Evolutionary conservation across 2,329 filamentous ascomycete species (phyloP), one percentile per base, ranked within the genome.

Genomic region (Hawksworthiomyces lignivorus): DNA sequence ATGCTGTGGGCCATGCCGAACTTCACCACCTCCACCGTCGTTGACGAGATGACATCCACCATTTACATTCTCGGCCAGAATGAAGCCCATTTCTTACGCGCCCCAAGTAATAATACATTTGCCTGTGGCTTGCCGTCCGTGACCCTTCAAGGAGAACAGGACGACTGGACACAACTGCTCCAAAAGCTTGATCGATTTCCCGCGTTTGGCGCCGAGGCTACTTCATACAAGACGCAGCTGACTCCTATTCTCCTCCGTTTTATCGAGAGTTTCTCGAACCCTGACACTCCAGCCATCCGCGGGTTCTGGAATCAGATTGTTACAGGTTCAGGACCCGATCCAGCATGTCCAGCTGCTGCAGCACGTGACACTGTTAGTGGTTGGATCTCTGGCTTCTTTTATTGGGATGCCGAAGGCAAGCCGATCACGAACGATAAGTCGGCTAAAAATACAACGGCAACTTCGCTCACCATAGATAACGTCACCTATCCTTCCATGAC

Each of bases 301-400:
- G 43, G 50, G 1, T 74, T 74, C 36, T 75, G 70, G 69, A 54
- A 51, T 21, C 54, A 60, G 45, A 67, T 67, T 36, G 65, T 67
- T 0, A 53, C 60, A 33, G 60, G 56, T 4, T n/a, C 42, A 5
- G 42, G 42, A 4, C 31, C 36, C 10, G 24, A 35, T 12, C 42
- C 42, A 4, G 20, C 20, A 4, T 40, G 36, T 7, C 32, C 32
- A 8, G 26, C 14, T 7, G 41, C 24, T 12, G 2, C 24, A 12
- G 24, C 50, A 17, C 38, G 41, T 11, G 29, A 24, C 7, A 43
- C 37, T 2, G 46, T 71, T 2, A 66, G 62, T 0, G 70, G 72
- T 4, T 75, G 70, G 70, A 62, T 73, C 38, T 65, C 65, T 0
- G 68, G 62, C 0, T 72, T 74, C 46, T 56, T 65, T 47, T 67